Evolutionary conservation across 805 yeast species (phyloP).

Genomic region (Saccharomycopsis schoenii): DNA sequence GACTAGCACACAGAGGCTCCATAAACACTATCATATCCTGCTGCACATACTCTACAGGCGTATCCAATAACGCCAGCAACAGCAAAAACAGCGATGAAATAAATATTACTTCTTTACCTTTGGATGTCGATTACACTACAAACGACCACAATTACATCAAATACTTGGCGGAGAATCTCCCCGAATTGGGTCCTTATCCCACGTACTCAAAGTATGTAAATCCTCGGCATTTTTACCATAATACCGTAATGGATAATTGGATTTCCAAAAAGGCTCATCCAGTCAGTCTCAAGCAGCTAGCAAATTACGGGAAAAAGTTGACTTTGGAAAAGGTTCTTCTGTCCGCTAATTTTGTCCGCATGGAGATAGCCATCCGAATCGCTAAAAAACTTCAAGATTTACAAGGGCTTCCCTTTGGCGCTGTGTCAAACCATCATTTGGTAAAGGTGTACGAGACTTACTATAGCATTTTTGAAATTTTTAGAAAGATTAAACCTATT

Average conservation of each 20-base stretch:
- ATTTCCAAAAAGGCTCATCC: constrained; percentile 69
- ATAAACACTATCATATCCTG: background rate
- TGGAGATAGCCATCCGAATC: constrained; percentile 76
- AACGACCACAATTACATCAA: constrained; percentile 16
- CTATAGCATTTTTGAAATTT: constrained; percentile 76
- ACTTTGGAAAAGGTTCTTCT: constrained; percentile 68
- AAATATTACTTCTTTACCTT: constrained; percentile 8
- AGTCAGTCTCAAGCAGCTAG: constrained; percentile 79
- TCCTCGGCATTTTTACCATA: constrained; percentile 80
- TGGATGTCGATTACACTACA: constrained; percentile 16
- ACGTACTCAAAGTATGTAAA: constrained; percentile 37
- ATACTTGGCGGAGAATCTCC: constrained; percentile 15
- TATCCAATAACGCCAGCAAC: background rate
- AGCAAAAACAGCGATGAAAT: background rate
- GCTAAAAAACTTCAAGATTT: constrained; percentile 72
- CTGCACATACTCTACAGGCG: background rate
- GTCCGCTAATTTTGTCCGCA: constrained; percentile 81
- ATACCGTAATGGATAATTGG: constrained; percentile 55
- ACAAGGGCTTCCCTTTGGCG: constrained; percentile 74
- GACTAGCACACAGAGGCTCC: background rate
- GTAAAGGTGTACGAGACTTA: constrained; percentile 84
- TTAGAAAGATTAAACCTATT: constrained; percentile 64
- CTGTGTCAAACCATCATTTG: constrained; percentile 76
- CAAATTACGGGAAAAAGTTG: constrained; percentile 75
- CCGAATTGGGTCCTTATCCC: constrained; percentile 29